Evolutionary conservation across 805 yeast species (phyloP).

Genomic region (Yarrowia hollandica): DNA sequence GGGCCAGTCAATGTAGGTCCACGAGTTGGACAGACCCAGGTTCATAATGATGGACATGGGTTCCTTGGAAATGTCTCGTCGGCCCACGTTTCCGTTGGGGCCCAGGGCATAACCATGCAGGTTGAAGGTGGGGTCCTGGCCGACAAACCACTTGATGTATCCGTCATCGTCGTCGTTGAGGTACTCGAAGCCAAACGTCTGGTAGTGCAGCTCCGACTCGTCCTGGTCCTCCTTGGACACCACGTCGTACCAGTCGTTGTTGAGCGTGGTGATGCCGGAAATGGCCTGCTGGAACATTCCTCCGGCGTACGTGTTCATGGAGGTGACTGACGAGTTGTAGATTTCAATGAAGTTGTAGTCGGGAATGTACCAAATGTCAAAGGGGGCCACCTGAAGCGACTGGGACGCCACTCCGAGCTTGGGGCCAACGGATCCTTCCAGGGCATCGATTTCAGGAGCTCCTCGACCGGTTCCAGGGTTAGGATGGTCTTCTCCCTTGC

Average conservation of each 20-base stretch:
- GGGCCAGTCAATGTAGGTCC: slow-evolving; percentile 95
- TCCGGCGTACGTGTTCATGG: slow-evolving; percentile 86
- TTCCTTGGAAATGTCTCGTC: slow-evolving; percentile 80
- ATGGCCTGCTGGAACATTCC: slow-evolving; percentile 94
- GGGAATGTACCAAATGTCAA: slow-evolving; percentile 91
- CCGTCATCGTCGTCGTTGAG: slow-evolving; percentile 68
- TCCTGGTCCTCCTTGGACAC: slow-evolving; percentile 50
- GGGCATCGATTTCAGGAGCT: slow-evolving; percentile 90
- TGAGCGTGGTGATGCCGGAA: slow-evolving; percentile 77
- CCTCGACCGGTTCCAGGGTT: slow-evolving; percentile 87
- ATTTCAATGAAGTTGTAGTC: slow-evolving; percentile 79
- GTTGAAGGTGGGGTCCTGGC: slow-evolving; percentile 73
- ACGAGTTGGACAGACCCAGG: slow-evolving; percentile 84
- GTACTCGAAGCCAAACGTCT: slow-evolving; percentile 76
- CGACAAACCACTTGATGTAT: slow-evolving; percentile 84
- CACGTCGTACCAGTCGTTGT: slow-evolving; percentile 76
- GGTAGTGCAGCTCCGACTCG: slow-evolving; percentile 53
- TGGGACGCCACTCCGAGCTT: slow-evolving; percentile 78
- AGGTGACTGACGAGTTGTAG: slow-evolving; percentile 64
- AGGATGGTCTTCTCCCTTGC: slow-evolving; percentile 84
- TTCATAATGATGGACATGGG: slow-evolving; percentile 91
- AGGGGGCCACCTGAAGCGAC: slow-evolving; percentile 89
- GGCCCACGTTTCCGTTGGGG: slow-evolving; percentile 87
- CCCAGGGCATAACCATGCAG: slow-evolving; percentile 71
- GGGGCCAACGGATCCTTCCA: slow-evolving; percentile 72